Evolutionary conservation across 768 basidiomycete species (phyloP).

Genomic region (Neoboletus brunneissimus): DNA sequence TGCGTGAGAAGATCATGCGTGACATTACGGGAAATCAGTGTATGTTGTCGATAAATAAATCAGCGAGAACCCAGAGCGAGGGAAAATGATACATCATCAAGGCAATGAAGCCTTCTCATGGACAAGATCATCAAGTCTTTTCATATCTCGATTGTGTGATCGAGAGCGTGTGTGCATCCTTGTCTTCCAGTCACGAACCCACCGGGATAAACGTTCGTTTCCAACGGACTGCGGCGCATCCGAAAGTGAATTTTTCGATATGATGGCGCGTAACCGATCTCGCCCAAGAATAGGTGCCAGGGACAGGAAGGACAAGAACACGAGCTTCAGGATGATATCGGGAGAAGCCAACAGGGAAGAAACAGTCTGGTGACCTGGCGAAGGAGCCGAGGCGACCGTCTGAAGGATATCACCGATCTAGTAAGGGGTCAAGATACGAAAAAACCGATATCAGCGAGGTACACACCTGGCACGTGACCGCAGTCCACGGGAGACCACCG

Average conservation of each 20-base stretch:
- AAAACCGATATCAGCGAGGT: constrained; percentile 12
- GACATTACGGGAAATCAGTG: constrained; percentile 22
- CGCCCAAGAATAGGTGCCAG: constrained; percentile 84
- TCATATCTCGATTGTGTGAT: constrained; percentile 45
- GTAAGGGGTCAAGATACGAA: constrained; percentile 17
- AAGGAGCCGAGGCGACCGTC: constrained; percentile 71
- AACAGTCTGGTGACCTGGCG: constrained; percentile 72
- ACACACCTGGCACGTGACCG: constrained; percentile 83
- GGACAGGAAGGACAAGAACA: constrained; percentile 78
- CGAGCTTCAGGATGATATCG: constrained; percentile 77
- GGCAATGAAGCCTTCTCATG: constrained; percentile 48
- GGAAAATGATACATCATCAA: constrained; percentile 19
- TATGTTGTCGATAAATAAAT: constrained; percentile 23
- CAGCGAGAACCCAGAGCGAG: constrained; percentile 12
- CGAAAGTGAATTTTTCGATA: constrained; percentile 36
- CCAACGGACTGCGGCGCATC: constrained; percentile 17
- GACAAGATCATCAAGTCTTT: constrained; percentile 49
- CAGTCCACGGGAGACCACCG: constrained; percentile 84
- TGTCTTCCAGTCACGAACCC: constrained; percentile 68
- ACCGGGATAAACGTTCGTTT: constrained; percentile 43
- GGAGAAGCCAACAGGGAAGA: constrained; percentile 83
- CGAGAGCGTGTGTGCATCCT: constrained; percentile 56
- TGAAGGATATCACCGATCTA: constrained; percentile 88
- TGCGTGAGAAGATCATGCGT: constrained; percentile 21
- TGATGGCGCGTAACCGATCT: constrained; percentile 57